Conservation (phyloP, 2,329 filamentous ascomycete species). For the Verticillium klebahnii region DNA sequence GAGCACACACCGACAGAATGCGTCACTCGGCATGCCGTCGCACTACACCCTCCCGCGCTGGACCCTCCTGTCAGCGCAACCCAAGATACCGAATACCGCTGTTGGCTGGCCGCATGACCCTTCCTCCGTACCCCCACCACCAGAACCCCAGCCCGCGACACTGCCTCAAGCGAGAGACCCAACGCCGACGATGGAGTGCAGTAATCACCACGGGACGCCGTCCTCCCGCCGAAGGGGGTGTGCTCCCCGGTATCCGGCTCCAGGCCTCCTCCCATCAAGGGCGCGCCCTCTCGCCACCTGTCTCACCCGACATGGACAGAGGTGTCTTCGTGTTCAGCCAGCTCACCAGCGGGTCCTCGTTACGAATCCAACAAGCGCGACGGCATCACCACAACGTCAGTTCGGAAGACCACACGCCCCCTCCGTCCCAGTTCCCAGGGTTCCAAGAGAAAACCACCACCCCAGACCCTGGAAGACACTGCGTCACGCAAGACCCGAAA, state of each 20-base stretch:
- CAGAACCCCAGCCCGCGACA: not conserved
- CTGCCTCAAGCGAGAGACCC: not conserved
- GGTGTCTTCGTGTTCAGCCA: too few species aligned
- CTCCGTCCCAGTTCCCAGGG: too few species aligned
- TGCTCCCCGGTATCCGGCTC: not conserved
- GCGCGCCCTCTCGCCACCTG: too few species aligned
- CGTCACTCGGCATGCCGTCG: not conserved
- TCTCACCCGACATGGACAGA: too few species aligned
- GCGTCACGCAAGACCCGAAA: not conserved
- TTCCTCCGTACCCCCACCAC: not conserved
- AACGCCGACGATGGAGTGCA: not conserved
- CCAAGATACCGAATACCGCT: not conserved
- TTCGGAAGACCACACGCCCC: too few species aligned
- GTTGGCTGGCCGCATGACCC: not conserved
- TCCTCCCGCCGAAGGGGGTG: not conserved
- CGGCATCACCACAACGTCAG: too few species aligned
- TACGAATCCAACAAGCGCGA: too few species aligned
- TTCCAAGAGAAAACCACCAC: too few species aligned
- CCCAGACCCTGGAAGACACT: not conserved
- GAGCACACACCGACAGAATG: slow-evolving; percentile 3
- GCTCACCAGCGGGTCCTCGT: too few species aligned
- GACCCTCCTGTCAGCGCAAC: not conserved
- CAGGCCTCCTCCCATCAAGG: too few species aligned
- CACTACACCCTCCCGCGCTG: not conserved
- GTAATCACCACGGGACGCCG: not conserved